Evolutionary conservation across 1,139 yeast genomes (phyloP).

Genomic region (Debaryomyces coudertii): DNA sequence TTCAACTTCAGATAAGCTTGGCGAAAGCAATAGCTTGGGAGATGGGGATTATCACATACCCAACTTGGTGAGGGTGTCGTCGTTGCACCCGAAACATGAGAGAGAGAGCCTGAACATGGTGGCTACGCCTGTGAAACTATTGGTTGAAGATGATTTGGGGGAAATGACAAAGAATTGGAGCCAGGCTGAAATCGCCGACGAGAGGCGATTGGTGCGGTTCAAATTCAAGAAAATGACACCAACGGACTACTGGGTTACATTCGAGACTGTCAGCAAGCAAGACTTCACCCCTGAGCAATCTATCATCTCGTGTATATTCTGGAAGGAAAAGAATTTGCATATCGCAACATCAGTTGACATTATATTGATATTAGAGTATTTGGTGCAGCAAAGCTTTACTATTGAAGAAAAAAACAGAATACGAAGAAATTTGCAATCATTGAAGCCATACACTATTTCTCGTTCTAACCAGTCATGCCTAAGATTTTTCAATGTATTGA

Average conservation of each 20-base stretch:
- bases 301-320: conserved; percentile 61
- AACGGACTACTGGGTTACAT: conserved; percentile 29
- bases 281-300: conserved; percentile 31
- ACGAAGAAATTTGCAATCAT: conserved; percentile 66
- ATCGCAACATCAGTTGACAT: conserved; percentile 71
- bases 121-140: conserved; percentile 23
- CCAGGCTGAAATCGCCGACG: conserved; percentile 27
- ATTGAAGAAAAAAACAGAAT: conserved; percentile 74
- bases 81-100: conserved; percentile 23
- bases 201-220: conserved; percentile 43
- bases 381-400: conserved; percentile 59
- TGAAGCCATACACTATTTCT: conserved; percentile 64
- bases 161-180: conserved; percentile 41
- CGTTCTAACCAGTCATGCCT: conserved; percentile 48
- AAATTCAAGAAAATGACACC: conserved; percentile 26
- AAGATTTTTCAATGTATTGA: conserved; percentile 58
- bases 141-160: conserved; percentile 20
- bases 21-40: background rate
- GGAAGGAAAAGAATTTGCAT: conserved; percentile 54
- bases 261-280: conserved; percentile 27
- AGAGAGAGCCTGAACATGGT: conserved; percentile 20
- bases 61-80: conserved; percentile 24
- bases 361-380: conserved; percentile 57
- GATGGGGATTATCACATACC: conserved; percentile 12
- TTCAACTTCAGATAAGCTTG: background rate